Evolutionary conservation across 2,329 filamentous ascomycete genomes (phyloP), one percentile per base, ranked within the genome.

Genomic region (Aspergillus sp.): DNA sequence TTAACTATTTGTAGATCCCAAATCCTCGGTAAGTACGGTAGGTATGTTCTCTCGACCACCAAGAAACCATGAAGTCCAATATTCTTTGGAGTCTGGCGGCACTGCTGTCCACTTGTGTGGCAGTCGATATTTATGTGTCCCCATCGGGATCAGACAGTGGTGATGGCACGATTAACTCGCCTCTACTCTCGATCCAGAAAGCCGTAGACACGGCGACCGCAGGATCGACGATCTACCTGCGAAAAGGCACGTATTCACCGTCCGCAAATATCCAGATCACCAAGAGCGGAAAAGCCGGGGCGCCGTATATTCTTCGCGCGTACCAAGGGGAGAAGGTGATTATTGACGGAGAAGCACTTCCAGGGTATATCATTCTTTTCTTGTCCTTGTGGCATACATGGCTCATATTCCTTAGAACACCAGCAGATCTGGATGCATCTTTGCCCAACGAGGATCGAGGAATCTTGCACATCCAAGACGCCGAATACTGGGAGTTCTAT

Each of bases 401-500:
- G 3, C 46, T 47, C 20, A 47, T 17, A 19, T 1, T 1, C 16
- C 3, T 4, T 45, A 59, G 57, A n/a, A 59, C 57, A 1, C 57
- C 57, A 1, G 55, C 55, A 3, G 52, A 54, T 1, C 17, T 56
- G 1, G 46, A 51, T 13, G 55, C 40, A 0, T 58, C 55, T 1
- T 50, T 58, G 3, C 20, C 29, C 2, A 59, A 59, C 38, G 21
- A 29, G 2, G 55, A 59, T 23, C 53, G 57, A 3, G 57, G 57
- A 2, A 55, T 58, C 34, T 46, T 59, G 2, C 57, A 58, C 31
- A 58, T 59, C 20, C 47, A 59, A 9, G 49, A 57, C 21, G 57
- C 55, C 5, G 49, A 58, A 3, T 59, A 59, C 32, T 58, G 55
- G 57, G 50, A 56, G 46, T 56, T 59, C 36, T 58, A 58, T 36